Evolutionary conservation across 495 filamentous ascomycete species (phyloP).

Genomic region (Daldinia childiae): DNA sequence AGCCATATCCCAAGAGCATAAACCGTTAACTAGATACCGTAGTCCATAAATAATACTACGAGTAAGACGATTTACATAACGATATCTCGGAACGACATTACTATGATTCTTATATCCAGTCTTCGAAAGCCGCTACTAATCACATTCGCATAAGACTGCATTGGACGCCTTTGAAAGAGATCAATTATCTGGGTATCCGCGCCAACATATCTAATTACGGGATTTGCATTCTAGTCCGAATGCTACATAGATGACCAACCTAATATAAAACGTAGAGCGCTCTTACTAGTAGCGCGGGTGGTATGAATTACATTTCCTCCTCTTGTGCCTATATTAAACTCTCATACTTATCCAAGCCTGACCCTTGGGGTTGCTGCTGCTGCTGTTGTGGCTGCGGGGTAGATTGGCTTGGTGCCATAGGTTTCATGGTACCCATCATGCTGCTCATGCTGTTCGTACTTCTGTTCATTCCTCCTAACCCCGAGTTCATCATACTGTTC

Average conservation of each 20-base stretch:
- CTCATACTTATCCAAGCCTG: conserved; percentile 80
- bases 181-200: conserved; percentile 17
- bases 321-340: conserved; percentile 68
- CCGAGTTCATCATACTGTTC: conserved; percentile 41
- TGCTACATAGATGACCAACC: conserved; percentile 2
- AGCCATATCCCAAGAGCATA: too few relatives aligned
- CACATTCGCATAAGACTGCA: background rate
- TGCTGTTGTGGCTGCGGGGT: conserved; percentile 33
- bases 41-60: background rate
- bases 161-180: background rate
- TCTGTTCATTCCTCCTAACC: conserved; percentile 38
- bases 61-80: background rate
- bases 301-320: background rate
- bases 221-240: conserved; percentile 1
- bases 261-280: background rate
- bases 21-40: background rate
- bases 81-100: background rate
- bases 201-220: conserved; percentile 10
- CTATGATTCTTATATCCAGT: background rate
- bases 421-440: conserved; percentile 32
- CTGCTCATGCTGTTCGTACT: conserved; percentile 42
- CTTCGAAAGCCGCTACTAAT: background rate
- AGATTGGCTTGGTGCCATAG: conserved; percentile 28
- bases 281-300: background rate
- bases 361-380: conserved; percentile 53